phyloP scores from a whole-genome alignment of 371 early-diverging fungal species.

The Syncephalis fuscata region DNA sequence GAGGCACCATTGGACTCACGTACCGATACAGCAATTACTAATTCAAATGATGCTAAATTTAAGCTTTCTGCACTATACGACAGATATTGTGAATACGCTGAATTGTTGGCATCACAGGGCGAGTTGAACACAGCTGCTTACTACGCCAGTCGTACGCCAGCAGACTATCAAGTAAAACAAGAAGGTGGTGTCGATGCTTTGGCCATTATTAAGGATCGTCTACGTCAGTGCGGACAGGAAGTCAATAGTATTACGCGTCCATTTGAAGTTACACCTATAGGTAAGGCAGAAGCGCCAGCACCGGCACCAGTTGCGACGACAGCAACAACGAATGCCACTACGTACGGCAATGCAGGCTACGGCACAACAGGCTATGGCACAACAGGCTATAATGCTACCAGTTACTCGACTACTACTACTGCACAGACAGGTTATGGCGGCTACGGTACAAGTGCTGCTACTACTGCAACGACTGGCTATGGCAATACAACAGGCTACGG shows the following conservation, averaged over 20 bases:
- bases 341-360: conserved; percentile 2
- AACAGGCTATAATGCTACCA: conserved; percentile 4
- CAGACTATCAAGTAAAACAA: conserved; percentile 15
- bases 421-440: conserved; percentile 5
- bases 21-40: conserved; percentile 10
- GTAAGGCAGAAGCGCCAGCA: conserved; percentile 1
- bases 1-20: conserved; percentile 17
- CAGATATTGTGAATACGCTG: conserved; percentile 76
- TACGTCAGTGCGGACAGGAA: conserved; percentile 41
- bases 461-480: conserved; percentile 10
- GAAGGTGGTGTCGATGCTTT: conserved; percentile 28
- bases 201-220: conserved; percentile 53
- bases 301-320: neutral
- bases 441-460: conserved; percentile 10
- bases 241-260: conserved; percentile 16
- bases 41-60: conserved; percentile 14
- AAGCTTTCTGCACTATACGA: conserved; percentile 61
- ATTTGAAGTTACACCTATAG: neutral
- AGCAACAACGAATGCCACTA: neutral
- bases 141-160: conserved; percentile 55
- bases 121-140: conserved; percentile 50
- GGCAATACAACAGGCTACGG: conserved; percentile 7
- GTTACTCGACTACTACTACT: conserved; percentile 9
- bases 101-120: conserved; percentile 58
- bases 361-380: neutral